Conservation (phyloP, 2,329 filamentous ascomycete species). For the Cryphonectria nitschkei region DNA sequence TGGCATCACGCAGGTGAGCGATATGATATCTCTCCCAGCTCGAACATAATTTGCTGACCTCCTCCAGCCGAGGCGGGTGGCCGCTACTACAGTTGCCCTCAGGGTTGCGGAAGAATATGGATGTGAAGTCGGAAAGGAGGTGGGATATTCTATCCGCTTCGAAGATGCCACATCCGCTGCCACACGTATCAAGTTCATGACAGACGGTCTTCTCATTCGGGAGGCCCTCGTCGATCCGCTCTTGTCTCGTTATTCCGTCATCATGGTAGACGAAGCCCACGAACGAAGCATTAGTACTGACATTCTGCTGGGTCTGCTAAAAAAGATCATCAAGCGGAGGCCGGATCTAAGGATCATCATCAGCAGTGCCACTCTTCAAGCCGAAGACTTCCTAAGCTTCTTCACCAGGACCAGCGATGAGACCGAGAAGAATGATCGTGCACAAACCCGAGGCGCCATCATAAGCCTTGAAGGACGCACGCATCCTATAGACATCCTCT, state of each 20-base stretch:
- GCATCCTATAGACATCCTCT: slow-evolving; percentile 86
- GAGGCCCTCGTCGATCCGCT: slow-evolving; percentile 94
- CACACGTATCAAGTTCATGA: slow-evolving; percentile 93
- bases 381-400: slow-evolving; percentile 81
- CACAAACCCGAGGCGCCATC: slow-evolving; percentile 57
- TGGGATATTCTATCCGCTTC: slow-evolving; percentile 90
- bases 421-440: slow-evolving; percentile 36
- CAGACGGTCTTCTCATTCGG: slow-evolving; percentile 86
- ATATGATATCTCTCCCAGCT: background rate
- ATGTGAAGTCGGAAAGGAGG: slow-evolving; percentile 85
- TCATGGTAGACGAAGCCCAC: slow-evolving; percentile 98
- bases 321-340: slow-evolving; percentile 82
- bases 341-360: slow-evolving; percentile 85
- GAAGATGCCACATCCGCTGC: slow-evolving; percentile 87
- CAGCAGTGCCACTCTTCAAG: slow-evolving; percentile 91
- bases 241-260: slow-evolving; percentile 87
- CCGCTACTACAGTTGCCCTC: slow-evolving; percentile 85
- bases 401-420: slow-evolving; percentile 58
- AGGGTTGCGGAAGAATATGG: slow-evolving; percentile 88
- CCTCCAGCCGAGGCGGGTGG: slow-evolving; percentile 79
- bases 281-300: slow-evolving; percentile 93
- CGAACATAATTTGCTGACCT: slow-evolving; percentile 19
- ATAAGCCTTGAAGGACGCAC: slow-evolving; percentile 86
- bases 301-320: slow-evolving; percentile 83
- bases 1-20: slow-evolving; percentile 83